A percentile compares a stretch with the other conserved stretches of the same genome.
Evolutionary conservation across 768 basidiomycete genomes (phyloP).

Genomic region (Candolleomyces efflorescens): DNA sequence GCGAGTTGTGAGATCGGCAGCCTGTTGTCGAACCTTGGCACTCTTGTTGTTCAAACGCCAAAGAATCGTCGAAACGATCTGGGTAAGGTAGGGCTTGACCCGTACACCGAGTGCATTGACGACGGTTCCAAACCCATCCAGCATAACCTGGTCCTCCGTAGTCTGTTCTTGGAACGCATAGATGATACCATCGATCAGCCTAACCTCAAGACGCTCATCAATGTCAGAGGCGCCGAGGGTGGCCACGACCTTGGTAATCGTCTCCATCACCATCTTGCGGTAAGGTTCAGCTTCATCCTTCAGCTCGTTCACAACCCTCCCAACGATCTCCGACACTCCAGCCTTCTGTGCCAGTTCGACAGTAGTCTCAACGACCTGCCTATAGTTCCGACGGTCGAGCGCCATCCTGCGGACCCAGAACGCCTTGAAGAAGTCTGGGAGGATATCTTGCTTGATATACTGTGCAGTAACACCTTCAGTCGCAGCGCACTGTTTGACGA

Average conservation of each 20-base stretch:
- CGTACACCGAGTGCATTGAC: slow-evolving; percentile 95
- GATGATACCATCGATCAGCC: slow-evolving; percentile 97
- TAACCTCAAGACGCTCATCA: slow-evolving; percentile 91
- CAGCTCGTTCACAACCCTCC: slow-evolving; percentile 81
- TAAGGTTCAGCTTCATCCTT: slow-evolving; percentile 91
- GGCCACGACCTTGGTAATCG: slow-evolving; percentile 93
- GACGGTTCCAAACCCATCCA: slow-evolving; percentile 97
- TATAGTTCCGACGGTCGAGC: slow-evolving; percentile 91
- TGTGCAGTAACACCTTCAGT: slow-evolving; percentile 96
- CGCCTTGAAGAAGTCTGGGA: slow-evolving; percentile 98
- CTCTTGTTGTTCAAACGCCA: slow-evolving; percentile 99
- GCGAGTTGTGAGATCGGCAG: slow-evolving; percentile 96
- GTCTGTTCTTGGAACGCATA: slow-evolving; percentile 99
- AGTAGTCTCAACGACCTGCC: slow-evolving; percentile 97
- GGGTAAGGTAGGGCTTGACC: slow-evolving; percentile 97
- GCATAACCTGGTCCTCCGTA: slow-evolving; percentile 97
- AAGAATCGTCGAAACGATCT: slow-evolving; percentile 97
- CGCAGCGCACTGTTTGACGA: slow-evolving; percentile 97
- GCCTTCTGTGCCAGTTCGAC: slow-evolving; percentile 97
- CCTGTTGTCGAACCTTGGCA: slow-evolving; percentile 98
- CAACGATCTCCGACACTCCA: slow-evolving; percentile 95
- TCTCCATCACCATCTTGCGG: slow-evolving; percentile 99
- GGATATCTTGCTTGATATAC: slow-evolving; percentile 96
- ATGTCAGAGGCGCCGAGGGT: slow-evolving; percentile 96
- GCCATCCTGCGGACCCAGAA: slow-evolving; percentile 99